These are phyloP conservation scores for Exophiala aquamarina DNA, from an alignment of 2,329 filamentous ascomycete genomes.

Conservation along the genomic window DNA sequence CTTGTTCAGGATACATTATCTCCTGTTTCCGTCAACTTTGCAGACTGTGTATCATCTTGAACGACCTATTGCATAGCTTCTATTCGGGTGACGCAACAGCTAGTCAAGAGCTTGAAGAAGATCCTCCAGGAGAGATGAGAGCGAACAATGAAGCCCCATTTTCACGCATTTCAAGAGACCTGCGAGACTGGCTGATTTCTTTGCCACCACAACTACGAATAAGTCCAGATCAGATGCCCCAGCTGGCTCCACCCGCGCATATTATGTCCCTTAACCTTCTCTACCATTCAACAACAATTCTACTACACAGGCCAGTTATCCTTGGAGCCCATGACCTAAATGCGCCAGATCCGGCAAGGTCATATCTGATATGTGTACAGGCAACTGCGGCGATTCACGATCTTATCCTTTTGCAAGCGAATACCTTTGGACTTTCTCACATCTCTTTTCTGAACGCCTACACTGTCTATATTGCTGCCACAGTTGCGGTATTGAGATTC, in stretches of 20 bases:
- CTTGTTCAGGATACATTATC: conserved; percentile 30
- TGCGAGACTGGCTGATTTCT: conserved; percentile 43
- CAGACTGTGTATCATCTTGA: conserved; percentile 49
- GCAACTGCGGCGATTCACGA: conserved; percentile 30
- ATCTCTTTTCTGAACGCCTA: conserved; percentile 31
- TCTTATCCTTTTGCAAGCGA: conserved; percentile 27
- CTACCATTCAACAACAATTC: conserved; percentile 53
- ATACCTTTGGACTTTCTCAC: conserved; percentile 30
- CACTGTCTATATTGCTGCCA: conserved; percentile 31
- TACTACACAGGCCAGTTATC: conserved; percentile 56
- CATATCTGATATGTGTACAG: conserved; percentile 26
- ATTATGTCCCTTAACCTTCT: conserved; percentile 48
- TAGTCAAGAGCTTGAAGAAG: conserved; percentile 31
- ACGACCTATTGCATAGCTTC: conserved; percentile 46
- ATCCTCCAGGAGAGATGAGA: conserved; percentile 16
- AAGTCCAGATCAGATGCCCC: conserved; percentile 32
- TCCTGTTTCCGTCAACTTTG: conserved; percentile 32
- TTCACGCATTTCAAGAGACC: conserved; percentile 40
- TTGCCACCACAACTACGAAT: conserved; percentile 47
- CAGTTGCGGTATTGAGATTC: conserved; percentile 29
- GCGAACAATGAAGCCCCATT: conserved; percentile 23
- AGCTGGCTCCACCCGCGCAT: conserved; percentile 43
- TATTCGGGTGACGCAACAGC: conserved; percentile 45
- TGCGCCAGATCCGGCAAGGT: conserved; percentile 17
- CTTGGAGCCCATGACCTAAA: conserved; percentile 20